phyloP scores from a whole-genome alignment of 257 asterid genomes.

The Gentiana macrophylla region DNA sequence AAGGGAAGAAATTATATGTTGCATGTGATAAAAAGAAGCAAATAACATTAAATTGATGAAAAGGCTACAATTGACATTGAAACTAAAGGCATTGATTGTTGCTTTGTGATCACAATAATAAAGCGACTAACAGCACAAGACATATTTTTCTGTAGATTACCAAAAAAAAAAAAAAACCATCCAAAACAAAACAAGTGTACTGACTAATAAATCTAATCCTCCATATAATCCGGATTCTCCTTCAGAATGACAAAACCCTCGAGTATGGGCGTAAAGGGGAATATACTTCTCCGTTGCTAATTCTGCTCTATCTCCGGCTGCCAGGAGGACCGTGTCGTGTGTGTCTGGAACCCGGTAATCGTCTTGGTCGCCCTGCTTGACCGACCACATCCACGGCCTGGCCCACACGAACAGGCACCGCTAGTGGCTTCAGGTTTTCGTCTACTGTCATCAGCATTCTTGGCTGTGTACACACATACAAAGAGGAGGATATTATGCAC shows the following conservation, averaged over 20 bases:
- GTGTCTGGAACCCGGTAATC: conserved; percentile 95
- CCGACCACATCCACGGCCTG: conserved; percentile 98
- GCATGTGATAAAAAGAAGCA: no score
- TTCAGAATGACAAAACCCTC: conserved; percentile 93
- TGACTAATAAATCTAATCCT: conserved; percentile 20
- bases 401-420: conserved; percentile 94
- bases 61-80: no score
- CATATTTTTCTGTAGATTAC: no score
- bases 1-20: no score
- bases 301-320: conserved; percentile 96
- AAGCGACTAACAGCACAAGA: no score
- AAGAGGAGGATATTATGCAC: no score
- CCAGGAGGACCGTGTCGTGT: conserved; percentile 82
- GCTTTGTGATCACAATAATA: no score
- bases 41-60: no score
- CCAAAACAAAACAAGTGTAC: no score
- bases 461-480: conserved; percentile 53
- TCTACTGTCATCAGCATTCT: conserved; percentile 93
- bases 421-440: conserved; percentile 75
- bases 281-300: conserved; percentile 93
- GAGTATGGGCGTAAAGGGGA: conserved; percentile 78
- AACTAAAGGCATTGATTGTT: no score
- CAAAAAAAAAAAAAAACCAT: no score
- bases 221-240: conserved; percentile 81
- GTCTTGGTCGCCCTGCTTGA: conserved; percentile 97